Evolutionary conservation across 331 rosid genomes (phyloP).

Genomic region (Telfairia occidentalis): DNA sequence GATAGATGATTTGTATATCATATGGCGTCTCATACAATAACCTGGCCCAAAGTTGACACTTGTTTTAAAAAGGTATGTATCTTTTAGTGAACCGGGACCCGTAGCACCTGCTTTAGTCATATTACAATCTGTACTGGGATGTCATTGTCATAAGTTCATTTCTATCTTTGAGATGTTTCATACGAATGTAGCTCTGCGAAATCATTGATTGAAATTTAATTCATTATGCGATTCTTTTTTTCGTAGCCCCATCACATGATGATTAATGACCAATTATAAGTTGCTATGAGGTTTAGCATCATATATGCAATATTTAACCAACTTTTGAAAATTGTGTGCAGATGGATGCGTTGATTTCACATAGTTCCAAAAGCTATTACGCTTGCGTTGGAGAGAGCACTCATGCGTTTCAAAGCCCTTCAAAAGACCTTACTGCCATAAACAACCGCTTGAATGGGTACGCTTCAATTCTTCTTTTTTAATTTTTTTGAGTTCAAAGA

Average conservation of each 20-base stretch:
- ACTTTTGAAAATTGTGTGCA: constrained; percentile 17
- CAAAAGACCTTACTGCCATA: constrained; percentile 85
- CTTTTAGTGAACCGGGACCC: neutral
- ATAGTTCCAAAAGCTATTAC: constrained; percentile 83
- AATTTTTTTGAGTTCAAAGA: too few relatives aligned
- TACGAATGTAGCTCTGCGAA: neutral
- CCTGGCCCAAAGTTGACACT: neutral
- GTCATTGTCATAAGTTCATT: neutral
- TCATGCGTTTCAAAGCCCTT: constrained; percentile 95
- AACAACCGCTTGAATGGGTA: constrained; percentile 80
- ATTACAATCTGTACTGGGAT: neutral
- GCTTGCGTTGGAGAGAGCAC: constrained; percentile 98
- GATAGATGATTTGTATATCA: neutral
- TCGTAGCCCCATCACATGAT: neutral
- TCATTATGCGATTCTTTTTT: neutral
- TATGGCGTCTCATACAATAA: neutral
- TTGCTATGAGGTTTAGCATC: neutral
- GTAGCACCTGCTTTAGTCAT: neutral
- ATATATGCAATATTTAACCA: neutral
- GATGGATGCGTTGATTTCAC: constrained; percentile 96
- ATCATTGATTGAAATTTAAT: neutral
- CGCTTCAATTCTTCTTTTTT: constrained; percentile 21
- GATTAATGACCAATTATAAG: neutral
- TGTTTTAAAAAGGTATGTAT: neutral
- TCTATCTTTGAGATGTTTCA: neutral